These are phyloP conservation scores for Tricholoma saponaceum DNA, from an alignment of 768 basidiomycete genomes.

Conservation along the genomic window DNA sequence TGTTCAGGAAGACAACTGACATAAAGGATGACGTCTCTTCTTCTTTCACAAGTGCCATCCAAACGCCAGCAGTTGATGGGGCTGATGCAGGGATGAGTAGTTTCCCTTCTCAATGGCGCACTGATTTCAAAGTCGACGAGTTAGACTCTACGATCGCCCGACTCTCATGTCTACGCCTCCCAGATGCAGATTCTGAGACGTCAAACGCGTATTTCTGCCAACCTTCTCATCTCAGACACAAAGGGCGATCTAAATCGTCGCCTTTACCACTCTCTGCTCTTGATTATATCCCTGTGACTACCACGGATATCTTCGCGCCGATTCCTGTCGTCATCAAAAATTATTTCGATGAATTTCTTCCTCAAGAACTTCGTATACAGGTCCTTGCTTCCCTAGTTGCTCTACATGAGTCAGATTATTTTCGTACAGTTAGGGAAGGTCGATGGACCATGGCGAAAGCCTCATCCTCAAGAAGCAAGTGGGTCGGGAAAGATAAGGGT, in stretches of 20 bases:
- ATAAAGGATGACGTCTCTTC: not conserved
- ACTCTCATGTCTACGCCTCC: slow-evolving; percentile 6
- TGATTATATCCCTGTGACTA: slow-evolving; percentile 51
- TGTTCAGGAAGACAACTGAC: slow-evolving; percentile 38
- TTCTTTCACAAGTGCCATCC: not conserved
- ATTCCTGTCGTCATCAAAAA: slow-evolving; percentile 45
- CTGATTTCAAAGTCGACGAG: slow-evolving; percentile 26
- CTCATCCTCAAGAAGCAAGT: slow-evolving; percentile 55
- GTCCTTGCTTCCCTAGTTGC: slow-evolving; percentile 53
- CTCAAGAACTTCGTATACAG: slow-evolving; percentile 64
- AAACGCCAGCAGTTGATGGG: slow-evolving; percentile 1
- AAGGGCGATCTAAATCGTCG: slow-evolving; percentile 60
- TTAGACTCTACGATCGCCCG: slow-evolving; percentile 12
- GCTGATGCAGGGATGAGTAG: slow-evolving; percentile 25
- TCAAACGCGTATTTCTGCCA: slow-evolving; percentile 5
- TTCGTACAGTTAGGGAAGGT: slow-evolving; percentile 35
- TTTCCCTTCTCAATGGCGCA: slow-evolving; percentile 42
- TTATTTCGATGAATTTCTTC: slow-evolving; percentile 68
- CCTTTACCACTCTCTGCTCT: slow-evolving; percentile 59
- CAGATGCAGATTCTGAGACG: not conserved
- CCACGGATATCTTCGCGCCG: slow-evolving; percentile 48
- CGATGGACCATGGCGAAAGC: slow-evolving; percentile 64
- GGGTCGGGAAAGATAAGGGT: slow-evolving; percentile 75
- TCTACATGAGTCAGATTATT: slow-evolving; percentile 57
- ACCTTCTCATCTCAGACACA: slow-evolving; percentile 32